Evolutionary conservation across 495 filamentous ascomycete genomes (phyloP), one percentile per base, ranked within the genome.

Genomic region (Neurospora terricola): DNA sequence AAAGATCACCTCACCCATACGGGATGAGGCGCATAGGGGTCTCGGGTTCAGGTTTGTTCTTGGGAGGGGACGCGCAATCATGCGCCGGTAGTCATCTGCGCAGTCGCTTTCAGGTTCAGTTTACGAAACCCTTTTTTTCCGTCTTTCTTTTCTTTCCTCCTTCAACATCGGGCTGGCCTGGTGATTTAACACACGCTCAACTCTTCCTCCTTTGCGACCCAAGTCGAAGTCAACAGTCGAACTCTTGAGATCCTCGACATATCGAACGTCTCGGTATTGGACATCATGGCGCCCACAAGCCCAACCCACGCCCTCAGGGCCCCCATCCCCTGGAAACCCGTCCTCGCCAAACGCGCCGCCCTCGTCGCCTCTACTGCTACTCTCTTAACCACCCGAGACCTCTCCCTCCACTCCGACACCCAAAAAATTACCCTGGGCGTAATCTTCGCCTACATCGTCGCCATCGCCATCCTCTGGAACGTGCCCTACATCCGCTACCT

Each of bases 401-500:
- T 94, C 11, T 85, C 83, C 23, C 90, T 93, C 73, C 6, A 62
- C 14, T 83, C 88, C 78, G 87, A 89, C 78, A 91, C 92, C 14
- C 92, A 94, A 79, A 87, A 87, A 48, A 86, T 93, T 5, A 94
- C 91, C 0, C 84, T 94, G 4, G 92, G 92, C 21, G 83, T 81
- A 48, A 85, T 85, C 76, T 83, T 80, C 40, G 91, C 83, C 70
- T 94, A 94, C 80, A 87, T 91, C 1, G 91, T 93, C 18, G 86
- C 87, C 45, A 93, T 94, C 75, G 91, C 91, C 4, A 81, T 93
- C 30, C 82, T 94, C 8, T 94, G 92, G 92, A 94, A 94, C 79
- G 72, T 93, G 10, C 92, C 92, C 1, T 93, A 94, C 78, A 80
- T 94, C 21, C 86, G 89, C 21, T 91, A 86, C 85, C 84, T 88